Percentiles rank a stretch among this genome's conserved stretches.
These are phyloP conservation scores for Westerdykella sp. DNA, from an alignment of 2,329 filamentous ascomycete genomes.

Conservation along the genomic window DNA sequence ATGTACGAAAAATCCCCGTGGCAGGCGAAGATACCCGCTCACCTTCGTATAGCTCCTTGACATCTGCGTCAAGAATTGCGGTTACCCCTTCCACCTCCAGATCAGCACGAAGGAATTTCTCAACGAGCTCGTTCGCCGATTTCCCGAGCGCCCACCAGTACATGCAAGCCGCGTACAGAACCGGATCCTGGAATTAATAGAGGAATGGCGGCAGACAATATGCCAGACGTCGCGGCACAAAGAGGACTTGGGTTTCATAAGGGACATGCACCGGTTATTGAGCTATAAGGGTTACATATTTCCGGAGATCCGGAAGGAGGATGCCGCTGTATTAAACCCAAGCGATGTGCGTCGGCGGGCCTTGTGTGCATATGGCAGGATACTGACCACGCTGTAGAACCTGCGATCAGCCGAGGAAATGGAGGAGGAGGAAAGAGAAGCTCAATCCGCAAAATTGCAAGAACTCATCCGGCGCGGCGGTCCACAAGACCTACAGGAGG, in stretches of 20 bases:
- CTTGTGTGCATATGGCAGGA: background rate
- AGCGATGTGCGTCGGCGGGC: constrained; percentile 69
- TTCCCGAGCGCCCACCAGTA: constrained; percentile 86
- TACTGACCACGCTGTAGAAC: constrained; percentile 54
- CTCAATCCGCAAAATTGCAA: constrained; percentile 96
- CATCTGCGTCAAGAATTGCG: constrained; percentile 99
- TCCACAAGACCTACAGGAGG: constrained; percentile 91
- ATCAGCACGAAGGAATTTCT: constrained; percentile 98
- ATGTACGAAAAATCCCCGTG: constrained; percentile 40
- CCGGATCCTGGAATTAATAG: constrained; percentile 90
- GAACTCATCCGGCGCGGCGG: constrained; percentile 89
- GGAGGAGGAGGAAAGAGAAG: constrained; percentile 92
- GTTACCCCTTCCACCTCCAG: constrained; percentile 96
- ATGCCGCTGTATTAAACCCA: constrained; percentile 92
- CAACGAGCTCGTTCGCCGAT: constrained; percentile 93
- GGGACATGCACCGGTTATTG: constrained; percentile 93
- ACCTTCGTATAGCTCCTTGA: constrained; percentile 64
- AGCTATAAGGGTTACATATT: constrained; percentile 98
- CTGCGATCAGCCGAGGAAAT: constrained; percentile 96
- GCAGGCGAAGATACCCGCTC: constrained; percentile 10
- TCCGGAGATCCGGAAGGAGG: constrained; percentile 83
- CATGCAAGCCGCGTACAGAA: constrained; percentile 81
- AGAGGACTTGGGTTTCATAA: constrained; percentile 90
- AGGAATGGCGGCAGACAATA: constrained; percentile 97
- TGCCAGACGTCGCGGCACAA: constrained; percentile 97